These are phyloP conservation scores for Wickerhamiella infanticola DNA, from an alignment of 1,139 yeast species.

Conservation along the genomic window DNA sequence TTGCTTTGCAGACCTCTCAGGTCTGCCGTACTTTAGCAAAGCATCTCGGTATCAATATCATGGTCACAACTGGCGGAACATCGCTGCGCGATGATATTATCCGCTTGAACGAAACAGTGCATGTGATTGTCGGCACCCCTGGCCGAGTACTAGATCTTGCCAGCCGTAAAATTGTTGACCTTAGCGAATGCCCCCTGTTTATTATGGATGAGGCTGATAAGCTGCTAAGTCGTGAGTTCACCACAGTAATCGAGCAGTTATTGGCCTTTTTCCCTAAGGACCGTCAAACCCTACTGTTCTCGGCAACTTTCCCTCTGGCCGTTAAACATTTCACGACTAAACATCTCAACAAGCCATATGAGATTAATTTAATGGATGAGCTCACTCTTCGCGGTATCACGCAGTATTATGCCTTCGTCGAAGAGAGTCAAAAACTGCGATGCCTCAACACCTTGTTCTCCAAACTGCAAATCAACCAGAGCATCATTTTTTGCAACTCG, in stretches of 20 bases:
- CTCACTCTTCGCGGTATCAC: conserved; percentile 90
- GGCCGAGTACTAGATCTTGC: conserved; percentile 96
- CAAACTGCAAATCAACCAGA: conserved; percentile 87
- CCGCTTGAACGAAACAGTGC: conserved; percentile 85
- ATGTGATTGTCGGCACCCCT: conserved; percentile 84
- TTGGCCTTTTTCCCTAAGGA: conserved; percentile 61
- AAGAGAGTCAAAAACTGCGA: conserved; percentile 88
- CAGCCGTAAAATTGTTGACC: conserved; percentile 70
- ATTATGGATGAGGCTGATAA: conserved; percentile 99
- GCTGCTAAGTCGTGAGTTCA: conserved; percentile 84
- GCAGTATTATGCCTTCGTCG: conserved; percentile 94
- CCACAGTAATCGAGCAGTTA: conserved; percentile 75
- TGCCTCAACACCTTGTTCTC: conserved; percentile 90
- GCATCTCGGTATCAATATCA: conserved; percentile 80
- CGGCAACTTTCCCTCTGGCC: conserved; percentile 92
- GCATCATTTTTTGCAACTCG: conserved; percentile 92
- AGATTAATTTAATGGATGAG: conserved; percentile 95
- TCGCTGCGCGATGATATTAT: conserved; percentile 84
- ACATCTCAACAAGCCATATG: conserved; percentile 83
- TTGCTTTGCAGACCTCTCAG: conserved; percentile 94
- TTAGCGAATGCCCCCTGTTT: conserved; percentile 74
- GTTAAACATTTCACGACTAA: conserved; percentile 88
- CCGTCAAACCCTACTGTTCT: conserved; percentile 77
- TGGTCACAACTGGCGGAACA: conserved; percentile 99
- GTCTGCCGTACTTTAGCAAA: conserved; percentile 95